These are phyloP conservation scores for Aspergillus brasiliensis DNA, from an alignment of 2,329 filamentous ascomycete genomes.

Conservation along the genomic window DNA sequence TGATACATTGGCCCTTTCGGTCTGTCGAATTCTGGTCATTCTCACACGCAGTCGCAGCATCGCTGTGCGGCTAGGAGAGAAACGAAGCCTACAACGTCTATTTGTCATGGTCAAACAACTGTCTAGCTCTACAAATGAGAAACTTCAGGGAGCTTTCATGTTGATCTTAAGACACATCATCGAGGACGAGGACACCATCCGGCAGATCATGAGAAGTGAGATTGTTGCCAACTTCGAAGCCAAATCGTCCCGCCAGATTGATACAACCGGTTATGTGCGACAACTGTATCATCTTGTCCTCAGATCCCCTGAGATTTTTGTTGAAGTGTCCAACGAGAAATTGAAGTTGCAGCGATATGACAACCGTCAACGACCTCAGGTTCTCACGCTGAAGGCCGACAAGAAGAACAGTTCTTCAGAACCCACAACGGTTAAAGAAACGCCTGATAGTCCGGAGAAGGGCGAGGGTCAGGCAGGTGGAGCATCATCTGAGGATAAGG, in stretches of 20 bases:
- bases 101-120: slow-evolving; percentile 97
- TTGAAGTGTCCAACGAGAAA: slow-evolving; percentile 83
- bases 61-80: slow-evolving; percentile 77
- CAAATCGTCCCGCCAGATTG: slow-evolving; percentile 59
- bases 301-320: slow-evolving; percentile 80
- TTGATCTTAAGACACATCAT: slow-evolving; percentile 88
- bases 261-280: slow-evolving; percentile 73
- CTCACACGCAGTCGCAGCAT: slow-evolving; percentile 77
- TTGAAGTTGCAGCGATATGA: slow-evolving; percentile 71
- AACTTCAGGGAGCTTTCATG: slow-evolving; percentile 75
- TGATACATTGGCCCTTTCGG: slow-evolving; percentile 77
- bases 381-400: slow-evolving; percentile 55
- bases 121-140: slow-evolving; percentile 73
- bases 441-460: slow-evolving; percentile 32
- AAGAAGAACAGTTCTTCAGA: slow-evolving; percentile 34
- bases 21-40: slow-evolving; percentile 81
- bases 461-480: slow-evolving; percentile 30
- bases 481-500: slow-evolving; percentile 28
- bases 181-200: slow-evolving; percentile 88
- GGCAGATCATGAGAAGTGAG: slow-evolving; percentile 88
- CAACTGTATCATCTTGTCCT: slow-evolving; percentile 77
- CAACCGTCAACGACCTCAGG: slow-evolving; percentile 55
- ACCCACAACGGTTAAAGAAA: slow-evolving; percentile 25
- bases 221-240: slow-evolving; percentile 76
- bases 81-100: slow-evolving; percentile 82